Evolutionary conservation across 2,329 filamentous ascomycete genomes (phyloP), one percentile per base, ranked within the genome.

Genomic region (Fusarium mangiferae): DNA sequence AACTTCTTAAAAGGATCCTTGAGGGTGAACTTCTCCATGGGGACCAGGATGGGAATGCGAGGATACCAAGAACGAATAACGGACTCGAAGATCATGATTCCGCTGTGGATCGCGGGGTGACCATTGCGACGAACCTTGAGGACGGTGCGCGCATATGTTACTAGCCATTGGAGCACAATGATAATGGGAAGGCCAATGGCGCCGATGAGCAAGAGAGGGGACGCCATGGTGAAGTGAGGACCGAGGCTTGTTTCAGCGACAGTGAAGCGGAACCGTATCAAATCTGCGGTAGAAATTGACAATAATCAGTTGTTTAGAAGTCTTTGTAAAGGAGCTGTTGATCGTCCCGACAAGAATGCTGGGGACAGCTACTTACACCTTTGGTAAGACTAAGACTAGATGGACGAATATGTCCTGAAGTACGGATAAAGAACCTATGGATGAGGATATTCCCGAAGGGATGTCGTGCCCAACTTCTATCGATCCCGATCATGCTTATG

Each of bases 261-360:
- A n/a, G 2, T 18, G 11, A 33, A 49, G 15, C 7, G 17, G 46
- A 17, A n/a, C 4, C 1, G 10, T 13, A 12, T 3, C 2, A 7
- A n/a, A 30, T 5, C 3, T 5, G 3, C 8, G 13, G 10, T 5
- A 18, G 22, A 14, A 49, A 14, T 17, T 0, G 3, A 33, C 22
- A 6, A 49, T 22, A 33, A 1, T 17, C 33, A 2, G 12, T 33
- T 2, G 6, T 7, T n/a, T 15, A n/a, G 28, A 30, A 11, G 28
- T n/a, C 46, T 30, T n/a, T 18, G 15, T 15, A 49, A 33, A n/a
- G 22, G 20, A n/a, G 14, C 7, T 33, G 30, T 17, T n/a, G 14
- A 17, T 6, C 4, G 14, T 6, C 20, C 46, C 9, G 11, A n/a
- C 10, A 49, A 49, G 28, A 33, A 6, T 30, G 28, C 6, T 30